These are phyloP conservation scores for Microascus cirrosus DNA, from an alignment of 2,329 filamentous ascomycete genomes.

Conservation along the genomic window DNA sequence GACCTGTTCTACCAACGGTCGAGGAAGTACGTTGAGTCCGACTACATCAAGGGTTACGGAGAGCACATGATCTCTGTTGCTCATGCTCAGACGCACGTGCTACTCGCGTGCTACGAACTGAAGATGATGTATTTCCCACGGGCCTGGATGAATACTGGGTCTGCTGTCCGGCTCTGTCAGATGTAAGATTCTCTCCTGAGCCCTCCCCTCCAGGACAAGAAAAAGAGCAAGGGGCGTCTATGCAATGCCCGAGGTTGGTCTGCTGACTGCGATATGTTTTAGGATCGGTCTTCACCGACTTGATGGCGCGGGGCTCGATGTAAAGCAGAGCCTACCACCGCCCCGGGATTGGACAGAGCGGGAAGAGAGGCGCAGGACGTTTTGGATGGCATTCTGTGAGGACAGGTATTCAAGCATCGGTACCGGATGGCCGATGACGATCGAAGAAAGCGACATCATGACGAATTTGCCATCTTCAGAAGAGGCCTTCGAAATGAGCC, in stretches of 20 bases:
- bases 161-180: conserved; percentile 67
- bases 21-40: conserved; percentile 79
- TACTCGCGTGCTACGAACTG: conserved; percentile 81
- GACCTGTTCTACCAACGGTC: conserved; percentile 84
- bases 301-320: conserved; percentile 72
- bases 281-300: conserved; percentile 89
- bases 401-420: conserved; percentile 93
- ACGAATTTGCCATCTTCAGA: conserved; percentile 78
- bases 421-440: conserved; percentile 91
- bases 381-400: conserved; percentile 87
- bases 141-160: conserved; percentile 86
- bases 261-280: conserved; percentile 20
- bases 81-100: conserved; percentile 74
- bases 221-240: neutral
- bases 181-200: conserved; percentile 45
- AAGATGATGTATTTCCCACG: conserved; percentile 96
- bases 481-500: conserved; percentile 73
- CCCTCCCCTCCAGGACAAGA: too few species aligned
- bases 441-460: conserved; percentile 85
- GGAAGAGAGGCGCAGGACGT: conserved; percentile 83
- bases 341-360: conserved; percentile 88
- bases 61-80: conserved; percentile 78
- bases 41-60: conserved; percentile 87
- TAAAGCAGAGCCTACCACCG: conserved; percentile 82
- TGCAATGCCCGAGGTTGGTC: neutral